Evolutionary conservation across 495 filamentous ascomycete species (phyloP), one percentile per base, ranked within the genome.

Genomic region (Trypethelium eluteriae): DNA sequence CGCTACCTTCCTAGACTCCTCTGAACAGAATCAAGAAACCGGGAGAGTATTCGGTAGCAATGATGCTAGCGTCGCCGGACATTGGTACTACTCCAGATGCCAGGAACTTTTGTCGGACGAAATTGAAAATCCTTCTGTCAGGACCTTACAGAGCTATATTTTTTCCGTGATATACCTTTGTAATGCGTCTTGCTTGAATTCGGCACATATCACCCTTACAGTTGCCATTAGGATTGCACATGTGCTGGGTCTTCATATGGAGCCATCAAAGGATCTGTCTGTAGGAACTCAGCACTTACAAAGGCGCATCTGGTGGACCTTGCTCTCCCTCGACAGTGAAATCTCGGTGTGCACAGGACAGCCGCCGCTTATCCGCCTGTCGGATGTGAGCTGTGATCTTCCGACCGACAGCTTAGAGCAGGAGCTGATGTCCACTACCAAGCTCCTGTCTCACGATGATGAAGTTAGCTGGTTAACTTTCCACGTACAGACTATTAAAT

Each of bases 71-170:
- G 14, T 46, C 14, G 41, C 41, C 41, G 41, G 41, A 7, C 41
- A 46, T 46, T 46, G 41, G 41, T 46, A 46, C 41, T 46, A 46
- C 41, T 46, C 41, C 41, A 46, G 41, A 46, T 46, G 41, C 41
- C 41, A 46, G 14, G 41, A 46, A 16, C 14, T 46, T 9, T 16
- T 46, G 14, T 46, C 41, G 7, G 41, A 46, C 41, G 41, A 46
- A 16, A 46, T 46, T 7, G 41, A 46, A 46, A 46, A 46, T 46
- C 41, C 41, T 16, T 9, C 41, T 46, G 14, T 46, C 41, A 46
- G 7, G 41, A 46, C 41, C 14, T 46, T 46, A 16, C 41, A 46
- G 41, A 46, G 41, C 41, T 46, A 46, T 46, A 46, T 46, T 0
- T 46, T 46, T 46, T 46, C 41, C 9, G 14, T 46, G 14, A 16